These are phyloP conservation scores for Pseudopyricularia cyperi DNA, from an alignment of 2,329 filamentous ascomycete genomes.

Conservation along the genomic window DNA sequence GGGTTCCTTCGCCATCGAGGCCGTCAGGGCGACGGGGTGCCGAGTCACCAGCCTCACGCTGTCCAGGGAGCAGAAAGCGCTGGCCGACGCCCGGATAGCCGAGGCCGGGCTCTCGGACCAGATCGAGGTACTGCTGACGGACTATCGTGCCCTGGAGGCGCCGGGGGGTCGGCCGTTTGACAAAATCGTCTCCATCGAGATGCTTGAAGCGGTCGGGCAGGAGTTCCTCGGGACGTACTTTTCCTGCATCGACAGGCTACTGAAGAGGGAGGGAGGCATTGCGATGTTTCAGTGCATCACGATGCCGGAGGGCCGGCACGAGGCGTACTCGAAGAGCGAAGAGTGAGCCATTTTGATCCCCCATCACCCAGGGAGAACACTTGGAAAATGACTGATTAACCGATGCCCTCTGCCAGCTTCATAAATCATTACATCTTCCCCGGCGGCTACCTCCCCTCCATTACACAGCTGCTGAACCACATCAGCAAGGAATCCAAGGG, in stretches of 20 bases:
- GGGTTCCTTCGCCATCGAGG: constrained; percentile 62
- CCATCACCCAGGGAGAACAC: not conserved
- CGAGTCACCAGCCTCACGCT: constrained; percentile 56
- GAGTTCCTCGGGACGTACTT: constrained; percentile 60
- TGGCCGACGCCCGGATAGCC: constrained; percentile 52
- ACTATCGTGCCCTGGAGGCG: constrained; percentile 50
- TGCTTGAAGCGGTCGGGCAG: constrained; percentile 61
- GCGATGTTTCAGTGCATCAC: constrained; percentile 68
- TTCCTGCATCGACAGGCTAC: constrained; percentile 43
- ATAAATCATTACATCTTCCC: constrained; percentile 70
- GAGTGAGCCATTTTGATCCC: constrained; percentile 29
- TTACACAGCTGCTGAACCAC: constrained; percentile 41
- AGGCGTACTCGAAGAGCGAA: constrained; percentile 50
- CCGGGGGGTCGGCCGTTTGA: constrained; percentile 43
- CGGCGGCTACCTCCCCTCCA: constrained; percentile 55
- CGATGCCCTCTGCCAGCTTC: constrained; percentile 30
- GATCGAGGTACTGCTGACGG: constrained; percentile 53
- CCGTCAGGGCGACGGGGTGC: constrained; percentile 53
- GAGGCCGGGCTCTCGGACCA: constrained; percentile 44
- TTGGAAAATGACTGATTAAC: not conserved
- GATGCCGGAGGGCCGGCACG: constrained; percentile 57
- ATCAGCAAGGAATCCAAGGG: constrained; percentile 48
- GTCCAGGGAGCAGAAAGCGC: constrained; percentile 53
- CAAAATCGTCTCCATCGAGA: constrained; percentile 64
- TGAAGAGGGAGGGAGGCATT: constrained; percentile 54